Evolutionary conservation across 495 filamentous ascomycete genomes (phyloP).

Genomic region (Bathelium albidoporum): DNA sequence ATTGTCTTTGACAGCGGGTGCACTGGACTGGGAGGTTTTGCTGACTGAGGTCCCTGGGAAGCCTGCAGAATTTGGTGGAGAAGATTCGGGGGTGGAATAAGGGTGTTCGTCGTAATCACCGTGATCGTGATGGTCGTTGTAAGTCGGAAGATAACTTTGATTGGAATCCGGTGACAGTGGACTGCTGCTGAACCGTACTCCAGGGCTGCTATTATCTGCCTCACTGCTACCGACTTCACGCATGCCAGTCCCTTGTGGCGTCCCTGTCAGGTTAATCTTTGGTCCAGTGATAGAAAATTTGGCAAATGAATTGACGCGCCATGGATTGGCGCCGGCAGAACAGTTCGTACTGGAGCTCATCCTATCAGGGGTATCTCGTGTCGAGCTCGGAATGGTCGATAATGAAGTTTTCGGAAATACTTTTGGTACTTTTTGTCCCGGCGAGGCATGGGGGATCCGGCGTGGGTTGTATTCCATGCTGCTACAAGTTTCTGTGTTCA

Average conservation of each 20-base stretch:
- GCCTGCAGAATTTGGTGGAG: not conserved
- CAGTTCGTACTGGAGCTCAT: not conserved
- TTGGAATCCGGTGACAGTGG: not conserved
- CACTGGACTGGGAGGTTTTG: not conserved
- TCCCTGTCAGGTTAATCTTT: slow-evolving; percentile 28
- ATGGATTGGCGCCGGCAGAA: not conserved
- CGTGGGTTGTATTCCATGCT: not conserved
- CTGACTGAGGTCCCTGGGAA: not conserved
- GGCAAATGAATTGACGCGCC: slow-evolving; percentile 24
- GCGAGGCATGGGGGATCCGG: not conserved
- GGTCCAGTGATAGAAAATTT: slow-evolving; percentile 23
- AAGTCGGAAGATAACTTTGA: not conserved
- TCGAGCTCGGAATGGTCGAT: slow-evolving; percentile 1
- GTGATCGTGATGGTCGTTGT: not conserved
- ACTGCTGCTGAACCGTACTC: slow-evolving; percentile 7
- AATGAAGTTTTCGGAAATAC: slow-evolving; percentile 1
- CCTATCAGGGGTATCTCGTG: not conserved
- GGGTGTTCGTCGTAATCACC: not conserved
- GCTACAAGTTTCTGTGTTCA: slow-evolving; percentile 2
- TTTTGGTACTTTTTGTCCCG: not conserved
- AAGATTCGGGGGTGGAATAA: not conserved
- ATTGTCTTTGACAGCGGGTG: not conserved
- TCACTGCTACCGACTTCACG: slow-evolving; percentile 31
- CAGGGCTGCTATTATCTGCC: slow-evolving; percentile 29
- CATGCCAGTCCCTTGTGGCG: slow-evolving; percentile 25